Evolutionary conservation across 768 basidiomycete species (phyloP), one percentile per base, ranked within the genome.

Genomic region (Gymnopilus dilepis): DNA sequence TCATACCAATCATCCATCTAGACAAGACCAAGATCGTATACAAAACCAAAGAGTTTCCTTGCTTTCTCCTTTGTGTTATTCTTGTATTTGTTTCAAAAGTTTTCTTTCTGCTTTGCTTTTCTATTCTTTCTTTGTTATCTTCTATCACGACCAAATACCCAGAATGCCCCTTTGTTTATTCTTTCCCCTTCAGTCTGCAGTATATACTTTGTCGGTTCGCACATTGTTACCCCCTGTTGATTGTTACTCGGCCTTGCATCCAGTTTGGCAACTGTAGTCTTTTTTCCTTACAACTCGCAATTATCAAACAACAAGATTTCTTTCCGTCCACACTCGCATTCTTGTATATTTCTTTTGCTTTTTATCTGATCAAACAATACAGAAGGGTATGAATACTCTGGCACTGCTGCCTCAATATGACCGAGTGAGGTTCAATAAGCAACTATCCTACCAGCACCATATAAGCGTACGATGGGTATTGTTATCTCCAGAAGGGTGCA

Each of bases 11-110:
- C 45, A 48, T 41, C 34, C 53, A 52, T 28, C 43, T 61, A 60
- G 61, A 63, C 58, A 66, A 59, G 37, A 51, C 43, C 38, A 56
- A 63, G 63, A 56, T 64, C 47, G 30, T 38, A 54, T 50, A 59
- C 58, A 59, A 59, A 59, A 59, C 48, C 37, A 48, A 43, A 56
- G 40, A 59, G 38, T 41, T 33, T n/a, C 51, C 12, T 43, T 42
- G 34, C 34, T 24, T 51, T 41, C 43, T 47, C 33, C 53, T 37
- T 42, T 38, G 15, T 30, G 15, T 30, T 54, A 37, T 50, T 40
- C 38, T 6, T 56, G 56, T 50, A 50, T 55, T 28, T 59, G 51
- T 59, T 48, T 30, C 53, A 19, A 21, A 52, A 37, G 30, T 53
- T 37, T 37, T 26, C 17, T 34, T 51, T n/a, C n/a, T 26, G n/a